Evolutionary conservation across 2,329 filamentous ascomycete genomes (phyloP).

Genomic region (Tolypocladium amazonense): DNA sequence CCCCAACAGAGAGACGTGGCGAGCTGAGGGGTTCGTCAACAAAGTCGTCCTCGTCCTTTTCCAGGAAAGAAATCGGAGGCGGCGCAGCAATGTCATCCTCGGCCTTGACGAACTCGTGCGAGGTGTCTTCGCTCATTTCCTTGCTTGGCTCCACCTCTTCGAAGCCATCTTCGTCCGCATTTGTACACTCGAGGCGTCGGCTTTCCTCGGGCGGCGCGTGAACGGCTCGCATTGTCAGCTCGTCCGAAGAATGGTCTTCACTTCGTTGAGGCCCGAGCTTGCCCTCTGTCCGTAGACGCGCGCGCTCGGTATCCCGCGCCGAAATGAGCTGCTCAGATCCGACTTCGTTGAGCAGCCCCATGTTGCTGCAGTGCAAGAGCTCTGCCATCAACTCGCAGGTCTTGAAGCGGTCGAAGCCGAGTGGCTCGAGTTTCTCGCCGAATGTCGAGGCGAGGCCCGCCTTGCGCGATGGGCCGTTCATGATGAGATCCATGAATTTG

Average conservation of each 20-base stretch:
- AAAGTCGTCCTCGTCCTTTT: constrained; percentile 60
- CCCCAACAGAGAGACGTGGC: constrained; percentile 50
- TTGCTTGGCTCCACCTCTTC: constrained; percentile 70
- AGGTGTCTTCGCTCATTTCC: constrained; percentile 63
- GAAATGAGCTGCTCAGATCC: constrained; percentile 83
- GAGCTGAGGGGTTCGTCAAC: constrained; percentile 70
- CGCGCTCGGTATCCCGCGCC: constrained; percentile 69
- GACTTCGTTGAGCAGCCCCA: constrained; percentile 86
- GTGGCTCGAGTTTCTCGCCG: constrained; percentile 79
- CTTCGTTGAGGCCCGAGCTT: constrained; percentile 42
- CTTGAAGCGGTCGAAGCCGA: constrained; percentile 97
- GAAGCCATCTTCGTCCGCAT: constrained; percentile 80
- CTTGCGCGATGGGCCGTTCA: constrained; percentile 64
- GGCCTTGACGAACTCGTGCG: constrained; percentile 56
- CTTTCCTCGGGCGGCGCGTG: constrained; percentile 46
- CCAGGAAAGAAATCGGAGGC: constrained; percentile 19
- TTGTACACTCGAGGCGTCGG: constrained; percentile 66
- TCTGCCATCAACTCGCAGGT: constrained; percentile 99
- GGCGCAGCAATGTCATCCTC: constrained; percentile 36
- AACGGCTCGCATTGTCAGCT: constrained; percentile 47
- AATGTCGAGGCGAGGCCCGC: constrained; percentile 77
- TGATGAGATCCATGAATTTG: constrained; percentile 85
- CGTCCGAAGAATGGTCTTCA: constrained; percentile 38
- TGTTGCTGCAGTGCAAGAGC: constrained; percentile 94
- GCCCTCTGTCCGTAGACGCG: constrained; percentile 67